Conservation (phyloP, 1,284 basidiomycete genomes). For the Moesziomyces globuligerus region DNA sequence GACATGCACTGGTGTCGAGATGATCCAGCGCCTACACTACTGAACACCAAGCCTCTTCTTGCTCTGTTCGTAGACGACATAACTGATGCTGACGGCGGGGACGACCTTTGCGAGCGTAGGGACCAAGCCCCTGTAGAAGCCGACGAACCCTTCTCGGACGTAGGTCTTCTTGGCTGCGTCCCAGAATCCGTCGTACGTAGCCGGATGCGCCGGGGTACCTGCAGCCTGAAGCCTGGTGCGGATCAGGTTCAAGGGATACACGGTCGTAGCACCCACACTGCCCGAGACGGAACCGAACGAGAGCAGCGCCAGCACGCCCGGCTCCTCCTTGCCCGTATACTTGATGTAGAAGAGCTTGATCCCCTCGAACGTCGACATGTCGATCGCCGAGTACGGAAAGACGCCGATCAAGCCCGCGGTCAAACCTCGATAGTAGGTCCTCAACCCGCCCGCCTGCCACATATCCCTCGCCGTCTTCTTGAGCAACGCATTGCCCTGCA, state of each 20-base stretch:
- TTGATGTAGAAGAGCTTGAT: constrained; percentile 69
- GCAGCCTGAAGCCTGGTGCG: constrained; percentile 95
- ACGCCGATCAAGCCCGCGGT: constrained; percentile 72
- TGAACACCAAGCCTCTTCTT: constrained; percentile 56
- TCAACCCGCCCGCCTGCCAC: constrained; percentile 80
- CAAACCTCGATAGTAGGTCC: constrained; percentile 90
- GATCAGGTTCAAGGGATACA: constrained; percentile 73
- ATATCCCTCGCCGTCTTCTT: constrained; percentile 75
- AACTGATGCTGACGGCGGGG: constrained; percentile 63
- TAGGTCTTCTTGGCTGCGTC: constrained; percentile 88
- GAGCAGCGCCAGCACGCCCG: constrained; percentile 67
- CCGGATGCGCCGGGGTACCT: constrained; percentile 71
- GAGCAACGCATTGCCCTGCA: constrained; percentile 73
- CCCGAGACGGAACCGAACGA: constrained; percentile 68
- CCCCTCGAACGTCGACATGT: constrained; percentile 69
- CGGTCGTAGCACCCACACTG: constrained; percentile 68
- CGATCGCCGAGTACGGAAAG: constrained; percentile 69
- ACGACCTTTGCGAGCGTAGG: constrained; percentile 83
- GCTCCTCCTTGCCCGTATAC: constrained; percentile 68
- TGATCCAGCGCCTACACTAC: no score
- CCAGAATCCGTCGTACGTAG: constrained; percentile 80
- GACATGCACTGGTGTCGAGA: no score
- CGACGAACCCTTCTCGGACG: constrained; percentile 86
- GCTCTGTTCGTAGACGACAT: constrained; percentile 65
- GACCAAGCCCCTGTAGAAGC: constrained; percentile 91